Conservation (phyloP, 345 rosid genomes). For the Ceriops decandra region DNA sequence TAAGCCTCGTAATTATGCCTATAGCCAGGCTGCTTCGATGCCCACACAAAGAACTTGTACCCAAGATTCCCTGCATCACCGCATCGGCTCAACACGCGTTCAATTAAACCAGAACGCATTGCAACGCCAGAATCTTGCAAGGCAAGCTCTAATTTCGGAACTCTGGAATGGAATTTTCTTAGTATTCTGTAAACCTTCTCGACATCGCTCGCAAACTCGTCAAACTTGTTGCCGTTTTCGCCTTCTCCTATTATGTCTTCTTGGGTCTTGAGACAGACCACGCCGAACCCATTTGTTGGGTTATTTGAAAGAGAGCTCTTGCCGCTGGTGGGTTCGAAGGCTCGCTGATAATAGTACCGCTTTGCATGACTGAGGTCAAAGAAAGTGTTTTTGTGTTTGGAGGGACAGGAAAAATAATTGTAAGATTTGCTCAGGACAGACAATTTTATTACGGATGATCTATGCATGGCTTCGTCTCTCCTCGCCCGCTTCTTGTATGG, state of each 20-base stretch:
- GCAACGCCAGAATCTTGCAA: slow-evolving; percentile 68
- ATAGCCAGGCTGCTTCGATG: slow-evolving; percentile 72
- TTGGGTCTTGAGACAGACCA: slow-evolving; percentile 42
- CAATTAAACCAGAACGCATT: slow-evolving; percentile 62
- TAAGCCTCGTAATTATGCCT: slow-evolving; percentile 61
- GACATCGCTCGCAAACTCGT: slow-evolving; percentile 69
- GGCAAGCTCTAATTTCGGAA: slow-evolving; percentile 73
- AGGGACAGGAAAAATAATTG: too few relatives aligned
- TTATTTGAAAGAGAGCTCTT: slow-evolving; percentile 8
- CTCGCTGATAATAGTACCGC: too few relatives aligned
- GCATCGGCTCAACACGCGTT: slow-evolving; percentile 80
- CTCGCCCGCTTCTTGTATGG: too few relatives aligned
- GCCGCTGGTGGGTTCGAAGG: neutral
- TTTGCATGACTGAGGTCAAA: too few relatives aligned
- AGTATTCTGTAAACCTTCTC: slow-evolving; percentile 73
- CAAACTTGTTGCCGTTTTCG: slow-evolving; percentile 24
- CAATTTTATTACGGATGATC: too few relatives aligned
- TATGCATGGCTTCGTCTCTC: too few relatives aligned
- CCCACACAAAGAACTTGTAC: slow-evolving; percentile 77
- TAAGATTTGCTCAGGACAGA: too few relatives aligned
- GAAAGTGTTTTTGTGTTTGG: too few relatives aligned
- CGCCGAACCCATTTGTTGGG: slow-evolving; percentile 36
- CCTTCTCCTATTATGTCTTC: neutral
- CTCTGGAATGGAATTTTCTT: slow-evolving; percentile 64
- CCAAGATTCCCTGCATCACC: slow-evolving; percentile 90